Evolutionary conservation across 2,329 filamentous ascomycete species (phyloP), one percentile per base, ranked within the genome.

Genomic region (Aspergillus novoparasiticus): DNA sequence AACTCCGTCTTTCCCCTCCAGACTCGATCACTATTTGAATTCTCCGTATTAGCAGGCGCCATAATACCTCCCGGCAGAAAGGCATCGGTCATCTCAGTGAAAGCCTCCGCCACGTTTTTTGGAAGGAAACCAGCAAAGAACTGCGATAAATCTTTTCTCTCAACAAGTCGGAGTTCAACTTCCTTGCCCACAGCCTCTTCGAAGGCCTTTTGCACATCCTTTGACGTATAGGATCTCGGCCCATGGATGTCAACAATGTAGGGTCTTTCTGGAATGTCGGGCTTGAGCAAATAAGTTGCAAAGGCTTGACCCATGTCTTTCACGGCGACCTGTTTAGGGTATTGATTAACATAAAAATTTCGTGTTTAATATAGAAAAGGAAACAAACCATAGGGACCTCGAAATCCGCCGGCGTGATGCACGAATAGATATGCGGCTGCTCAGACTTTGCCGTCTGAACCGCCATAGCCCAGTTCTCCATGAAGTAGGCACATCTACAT

Each of bases 401-500:
- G 53, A 64, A 67, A 6, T 66, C 65, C 21, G 60, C 21, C 8
- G 66, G 65, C 5, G 61, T 65, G 26, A 68, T 63, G 3, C 30
- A 48, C 3, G 66, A 64, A 34, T 55, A 55, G 3, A 67, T 59
- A 41, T 59, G 61, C 46, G 66, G 61, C 4, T 51, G 9, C 28
- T 65, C 43, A 3, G 48, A 51, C 26, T 48, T 57, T 3, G 65
- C 59, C 1, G 63, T 60, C 12, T 34, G 14, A 6, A 66, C 26
- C 3, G 23, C 50, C 1, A 55, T 21, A 5, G 59, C 61, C 66
- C 66, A 68, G 21, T 67, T 67, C 32, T 68, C 66, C 65, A 68
- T 68, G 32, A 68, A 64, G 51, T 65, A 68, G 6, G 63, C 53
- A 28, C 65, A 65, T 43, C 66, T 55, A 12, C 65, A 57, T 39